A percentile compares a stretch with the other conserved stretches of the same genome.
Evolutionary conservation across 1,139 yeast species (phyloP).

Genomic region (Debaryomyces fabryi): DNA sequence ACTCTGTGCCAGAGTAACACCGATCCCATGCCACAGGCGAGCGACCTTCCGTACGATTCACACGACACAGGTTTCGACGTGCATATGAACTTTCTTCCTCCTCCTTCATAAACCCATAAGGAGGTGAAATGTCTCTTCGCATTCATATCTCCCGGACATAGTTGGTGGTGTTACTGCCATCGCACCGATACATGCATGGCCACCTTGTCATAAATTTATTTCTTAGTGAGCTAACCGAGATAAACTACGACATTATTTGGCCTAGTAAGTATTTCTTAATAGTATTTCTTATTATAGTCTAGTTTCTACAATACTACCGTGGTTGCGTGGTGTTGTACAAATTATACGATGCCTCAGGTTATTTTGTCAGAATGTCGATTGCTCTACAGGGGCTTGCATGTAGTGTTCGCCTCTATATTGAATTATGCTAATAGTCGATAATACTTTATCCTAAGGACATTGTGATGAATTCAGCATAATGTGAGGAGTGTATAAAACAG

Average conservation of each 20-base stretch:
- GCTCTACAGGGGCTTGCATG: background rate
- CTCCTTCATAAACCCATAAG: background rate
- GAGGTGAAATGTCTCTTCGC: background rate
- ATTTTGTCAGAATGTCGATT: background rate
- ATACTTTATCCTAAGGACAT: background rate
- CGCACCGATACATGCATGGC: background rate
- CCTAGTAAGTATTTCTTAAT: background rate
- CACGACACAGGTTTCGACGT: background rate
- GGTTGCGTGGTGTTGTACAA: background rate
- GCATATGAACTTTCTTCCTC: background rate
- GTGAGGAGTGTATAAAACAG: background rate
- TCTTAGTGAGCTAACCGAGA: background rate
- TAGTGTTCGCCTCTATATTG: background rate
- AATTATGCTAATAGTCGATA: background rate
- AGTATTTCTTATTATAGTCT: too few species aligned
- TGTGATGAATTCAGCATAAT: background rate
- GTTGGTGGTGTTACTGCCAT: slow-evolving; percentile 1
- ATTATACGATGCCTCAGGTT: background rate
- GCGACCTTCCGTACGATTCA: background rate
- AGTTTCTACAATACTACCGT: background rate
- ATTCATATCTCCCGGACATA: background rate
- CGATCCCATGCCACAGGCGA: background rate
- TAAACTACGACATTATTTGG: background rate
- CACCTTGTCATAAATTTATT: background rate
- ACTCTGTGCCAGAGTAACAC: background rate